Evolutionary conservation across 768 basidiomycete genomes (phyloP).

Genomic region (Leccinum variicolor): DNA sequence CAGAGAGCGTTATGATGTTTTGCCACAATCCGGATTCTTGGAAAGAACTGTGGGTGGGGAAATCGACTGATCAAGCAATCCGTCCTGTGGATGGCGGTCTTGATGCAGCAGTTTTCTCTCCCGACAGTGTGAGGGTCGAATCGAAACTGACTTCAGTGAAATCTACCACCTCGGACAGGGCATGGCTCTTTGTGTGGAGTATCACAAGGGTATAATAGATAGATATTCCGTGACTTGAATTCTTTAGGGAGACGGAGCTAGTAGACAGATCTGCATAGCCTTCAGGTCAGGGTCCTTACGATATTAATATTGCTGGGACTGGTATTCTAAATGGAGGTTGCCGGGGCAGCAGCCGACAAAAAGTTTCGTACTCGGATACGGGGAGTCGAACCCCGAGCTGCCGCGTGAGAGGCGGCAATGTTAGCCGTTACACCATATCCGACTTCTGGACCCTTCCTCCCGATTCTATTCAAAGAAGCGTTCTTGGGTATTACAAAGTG

Average conservation of each 20-base stretch:
- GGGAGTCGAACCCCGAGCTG: constrained; percentile 38
- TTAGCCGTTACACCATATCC: constrained; percentile 67
- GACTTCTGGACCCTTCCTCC: constrained; percentile 9
- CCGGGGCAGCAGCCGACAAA: too few species aligned
- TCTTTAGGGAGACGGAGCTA: too few species aligned
- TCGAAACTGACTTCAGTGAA: constrained; percentile 17
- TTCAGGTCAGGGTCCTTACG: too few species aligned
- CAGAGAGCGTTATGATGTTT: constrained; percentile 16
- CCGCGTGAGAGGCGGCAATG: constrained; percentile 62
- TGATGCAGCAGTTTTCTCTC: constrained; percentile 22
- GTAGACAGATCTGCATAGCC: too few species aligned
- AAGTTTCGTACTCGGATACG: constrained; percentile 25
- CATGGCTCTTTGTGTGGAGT: constrained; percentile 18
- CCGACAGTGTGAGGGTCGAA: constrained; percentile 31
- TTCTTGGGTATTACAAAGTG: background rate
- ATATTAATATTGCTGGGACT: too few species aligned
- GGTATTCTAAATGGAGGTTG: too few species aligned
- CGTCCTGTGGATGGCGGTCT: background rate
- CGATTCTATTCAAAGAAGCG: background rate
- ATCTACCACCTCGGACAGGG: background rate
- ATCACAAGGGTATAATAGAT: constrained; percentile 11
- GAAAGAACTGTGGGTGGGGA: constrained; percentile 25
- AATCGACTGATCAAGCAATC: background rate
- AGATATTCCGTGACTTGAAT: background rate
- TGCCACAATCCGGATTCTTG: constrained; percentile 28